Evolutionary conservation across 352 stramenopile genomes (phyloP).

Genomic region (Globisporangium canariense): DNA sequence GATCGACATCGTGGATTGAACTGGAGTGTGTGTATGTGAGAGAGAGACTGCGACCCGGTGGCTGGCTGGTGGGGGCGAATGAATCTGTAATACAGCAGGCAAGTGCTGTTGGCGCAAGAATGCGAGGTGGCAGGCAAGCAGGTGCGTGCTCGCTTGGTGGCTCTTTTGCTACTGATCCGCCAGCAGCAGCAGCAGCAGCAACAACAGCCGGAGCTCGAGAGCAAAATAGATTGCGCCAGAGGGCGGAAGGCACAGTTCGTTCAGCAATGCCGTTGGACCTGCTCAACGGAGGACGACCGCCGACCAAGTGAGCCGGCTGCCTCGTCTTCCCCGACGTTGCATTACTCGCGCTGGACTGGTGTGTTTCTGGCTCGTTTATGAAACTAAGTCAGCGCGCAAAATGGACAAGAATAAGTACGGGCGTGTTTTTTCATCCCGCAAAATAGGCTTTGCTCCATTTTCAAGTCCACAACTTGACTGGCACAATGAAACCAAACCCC

Average conservation of each 20-base stretch:
- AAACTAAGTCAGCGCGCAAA: conserved; percentile 2
- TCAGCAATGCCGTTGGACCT: neutral
- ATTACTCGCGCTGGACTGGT: neutral
- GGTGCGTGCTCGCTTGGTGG: neutral
- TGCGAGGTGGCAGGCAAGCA: neutral
- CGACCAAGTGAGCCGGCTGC: neutral
- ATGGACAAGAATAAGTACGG: neutral
- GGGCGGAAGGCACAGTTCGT: conserved; percentile 4
- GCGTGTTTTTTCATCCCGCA: neutral
- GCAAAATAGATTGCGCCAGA: neutral
- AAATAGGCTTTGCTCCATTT: neutral
- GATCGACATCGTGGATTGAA: conserved; percentile 1
- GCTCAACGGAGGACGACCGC: conserved; percentile 3
- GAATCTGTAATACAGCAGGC: neutral
- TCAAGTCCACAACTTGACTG: too few relatives aligned
- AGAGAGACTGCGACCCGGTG: neutral
- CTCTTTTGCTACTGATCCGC: conserved; percentile 16
- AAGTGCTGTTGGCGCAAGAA: conserved; percentile 4
- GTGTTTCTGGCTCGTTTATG: neutral
- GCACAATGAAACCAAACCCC: too few relatives aligned
- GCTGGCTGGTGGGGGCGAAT: neutral
- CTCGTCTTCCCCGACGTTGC: neutral
- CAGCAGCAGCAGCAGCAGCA: neutral
- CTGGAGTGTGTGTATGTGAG: too few relatives aligned
- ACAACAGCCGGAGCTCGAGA: neutral